Conservation (phyloP, 352 stramenopile genomes). For the Pythium phragmitis region DNA sequence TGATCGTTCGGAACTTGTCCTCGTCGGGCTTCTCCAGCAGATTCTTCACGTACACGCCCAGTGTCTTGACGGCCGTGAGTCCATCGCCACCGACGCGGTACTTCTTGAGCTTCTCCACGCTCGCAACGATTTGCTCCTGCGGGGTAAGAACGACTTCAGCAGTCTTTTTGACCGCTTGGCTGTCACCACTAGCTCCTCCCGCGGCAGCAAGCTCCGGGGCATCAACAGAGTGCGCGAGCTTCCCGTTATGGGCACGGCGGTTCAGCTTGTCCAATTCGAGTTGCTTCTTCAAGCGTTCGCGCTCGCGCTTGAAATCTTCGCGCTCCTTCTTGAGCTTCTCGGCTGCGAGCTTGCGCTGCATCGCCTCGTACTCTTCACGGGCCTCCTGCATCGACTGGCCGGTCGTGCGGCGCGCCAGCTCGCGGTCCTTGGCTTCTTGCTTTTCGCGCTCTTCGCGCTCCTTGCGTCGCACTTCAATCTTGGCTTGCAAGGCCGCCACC, state of each 20-base stretch:
- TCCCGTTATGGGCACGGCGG: constrained; percentile 75
- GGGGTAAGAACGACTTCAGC: constrained; percentile 37
- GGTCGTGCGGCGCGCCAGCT: constrained; percentile 72
- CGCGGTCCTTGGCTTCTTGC: constrained; percentile 42
- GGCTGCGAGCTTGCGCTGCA: constrained; percentile 74
- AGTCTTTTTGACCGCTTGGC: constrained; percentile 32
- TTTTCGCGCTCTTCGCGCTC: constrained; percentile 79
- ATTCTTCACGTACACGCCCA: constrained; percentile 89
- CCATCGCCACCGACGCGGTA: constrained; percentile 84
- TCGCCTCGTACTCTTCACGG: constrained; percentile 79
- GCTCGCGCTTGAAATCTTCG: constrained; percentile 85
- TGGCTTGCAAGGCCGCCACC: constrained; percentile 77
- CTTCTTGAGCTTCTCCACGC: constrained; percentile 79
- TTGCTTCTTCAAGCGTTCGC: constrained; percentile 86
- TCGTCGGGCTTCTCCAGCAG: constrained; percentile 85
- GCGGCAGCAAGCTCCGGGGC: constrained; percentile 21
- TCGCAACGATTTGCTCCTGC: constrained; percentile 71
- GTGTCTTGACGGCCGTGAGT: constrained; percentile 77
- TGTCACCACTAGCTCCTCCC: neutral
- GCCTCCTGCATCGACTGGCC: constrained; percentile 76
- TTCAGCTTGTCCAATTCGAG: constrained; percentile 92
- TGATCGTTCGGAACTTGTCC: constrained; percentile 91
- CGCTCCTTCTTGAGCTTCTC: constrained; percentile 90
- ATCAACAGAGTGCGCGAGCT: constrained; percentile 72
- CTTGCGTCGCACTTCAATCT: constrained; percentile 69